Evolutionary conservation across 2,329 filamentous ascomycete species (phyloP).

Genomic region (Ambrosiella beaveri): DNA sequence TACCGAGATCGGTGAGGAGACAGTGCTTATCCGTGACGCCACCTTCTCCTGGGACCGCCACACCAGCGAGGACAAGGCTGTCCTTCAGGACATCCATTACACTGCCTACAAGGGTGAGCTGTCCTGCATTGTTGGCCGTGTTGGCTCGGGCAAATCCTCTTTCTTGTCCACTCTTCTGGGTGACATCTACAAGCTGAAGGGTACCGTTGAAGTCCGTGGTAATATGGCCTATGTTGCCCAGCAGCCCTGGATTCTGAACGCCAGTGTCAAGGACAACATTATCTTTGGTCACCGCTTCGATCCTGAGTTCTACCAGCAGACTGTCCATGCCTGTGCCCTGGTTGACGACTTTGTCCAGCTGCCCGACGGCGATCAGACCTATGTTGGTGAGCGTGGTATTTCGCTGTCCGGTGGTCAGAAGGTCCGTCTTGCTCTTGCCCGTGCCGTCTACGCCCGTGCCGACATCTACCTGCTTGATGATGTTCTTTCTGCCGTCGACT

Average conservation of each 20-base stretch:
- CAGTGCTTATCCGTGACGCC: slow-evolving; percentile 64
- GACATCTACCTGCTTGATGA: slow-evolving; percentile 93
- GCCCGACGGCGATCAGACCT: slow-evolving; percentile 88
- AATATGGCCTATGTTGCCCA: slow-evolving; percentile 83
- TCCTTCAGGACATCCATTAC: slow-evolving; percentile 71
- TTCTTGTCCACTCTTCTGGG: slow-evolving; percentile 76
- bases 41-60: slow-evolving; percentile 92
- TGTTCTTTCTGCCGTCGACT: slow-evolving; percentile 90
- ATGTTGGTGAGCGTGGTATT: slow-evolving; percentile 92
- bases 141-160: slow-evolving; percentile 91
- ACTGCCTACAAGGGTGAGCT: slow-evolving; percentile 83
- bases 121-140: slow-evolving; percentile 79
- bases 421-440: slow-evolving; percentile 75
- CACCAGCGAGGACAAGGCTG: slow-evolving; percentile 48
- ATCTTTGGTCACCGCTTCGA: slow-evolving; percentile 92
- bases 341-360: slow-evolving; percentile 80
- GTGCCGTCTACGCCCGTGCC: slow-evolving; percentile 91
- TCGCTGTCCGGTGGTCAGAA: slow-evolving; percentile 93
- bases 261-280: slow-evolving; percentile 92
- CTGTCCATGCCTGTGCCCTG: slow-evolving; percentile 78
- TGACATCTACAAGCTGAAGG: slow-evolving; percentile 77
- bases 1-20: slow-evolving; percentile 66
- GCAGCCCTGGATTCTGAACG: slow-evolving; percentile 92
- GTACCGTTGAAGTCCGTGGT: slow-evolving; percentile 67
- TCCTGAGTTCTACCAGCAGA: slow-evolving; percentile 83